Evolutionary conservation across 2,329 filamentous ascomycete species (phyloP), one percentile per base, ranked within the genome.

Genomic region (Colletotrichum sp.): DNA sequence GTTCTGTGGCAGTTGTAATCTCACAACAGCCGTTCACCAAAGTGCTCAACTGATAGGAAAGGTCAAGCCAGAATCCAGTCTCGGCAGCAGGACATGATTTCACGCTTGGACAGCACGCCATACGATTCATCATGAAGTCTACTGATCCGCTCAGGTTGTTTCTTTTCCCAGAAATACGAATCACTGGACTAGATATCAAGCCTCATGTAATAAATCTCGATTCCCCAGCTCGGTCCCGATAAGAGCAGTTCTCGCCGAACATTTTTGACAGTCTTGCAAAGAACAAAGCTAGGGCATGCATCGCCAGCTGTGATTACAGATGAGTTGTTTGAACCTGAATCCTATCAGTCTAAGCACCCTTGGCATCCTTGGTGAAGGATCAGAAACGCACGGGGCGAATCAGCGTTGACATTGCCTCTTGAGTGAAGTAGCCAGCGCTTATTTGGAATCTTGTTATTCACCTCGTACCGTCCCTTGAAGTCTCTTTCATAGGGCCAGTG

Each of bases 21-120:
- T 34, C 0, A 18, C 10, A 24, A 24, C 26, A 60, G 24, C 55
- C 0, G 24, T 28, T 28, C 26, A 18, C 24, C 55, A 16, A 59
- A 59, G 21, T 0, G 8, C 24, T 2, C 55, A 26, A 24, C 13
- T 59, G 0, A 28, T 3, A 15, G 0, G 16, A 13, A 21, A 63
- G 18, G n/a, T 8, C 30, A 63, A 52, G n/a, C 12, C 44, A 21
- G 7, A 24, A 21, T 1, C n/a, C 1, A 52, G n/a, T 24, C n/a
- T 52, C 4, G 44, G 44, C 44, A 52, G n/a, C n/a, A 0, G 39
- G 44, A 3, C 12, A 1, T 52, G 44, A 1, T 52, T 52, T 52
- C n/a, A 52, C 44, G n/a, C n/a, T 0, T 52, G 44, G 44, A 21
- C 44, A 52, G 44, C 44, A 52, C n/a, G 44, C 44, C 44, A 49